These are phyloP conservation scores for Phytopythium boreale DNA, from an alignment of 352 stramenopile species.

Conservation along the genomic window DNA sequence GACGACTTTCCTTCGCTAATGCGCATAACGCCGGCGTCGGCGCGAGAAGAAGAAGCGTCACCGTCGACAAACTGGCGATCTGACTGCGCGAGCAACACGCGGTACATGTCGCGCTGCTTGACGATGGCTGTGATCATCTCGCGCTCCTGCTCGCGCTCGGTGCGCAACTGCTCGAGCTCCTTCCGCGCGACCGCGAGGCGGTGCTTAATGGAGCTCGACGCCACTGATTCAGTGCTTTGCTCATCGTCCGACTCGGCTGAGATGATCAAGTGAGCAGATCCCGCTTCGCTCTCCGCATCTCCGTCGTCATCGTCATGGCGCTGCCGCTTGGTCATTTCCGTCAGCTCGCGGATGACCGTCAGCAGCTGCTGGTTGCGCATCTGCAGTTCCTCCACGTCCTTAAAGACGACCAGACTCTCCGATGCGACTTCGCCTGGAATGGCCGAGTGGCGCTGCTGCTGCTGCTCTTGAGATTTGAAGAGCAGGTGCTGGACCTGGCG, in stretches of 20 bases:
- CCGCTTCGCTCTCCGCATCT: constrained; percentile 10
- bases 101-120: constrained; percentile 96
- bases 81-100: constrained; percentile 88
- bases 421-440: constrained; percentile 32
- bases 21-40: background rate
- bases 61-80: constrained; percentile 68
- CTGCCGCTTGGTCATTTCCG: constrained; percentile 36
- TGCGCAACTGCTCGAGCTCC: constrained; percentile 80
- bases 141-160: constrained; percentile 69
- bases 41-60: constrained; percentile 5
- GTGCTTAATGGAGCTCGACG: constrained; percentile 39
- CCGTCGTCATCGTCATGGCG: constrained; percentile 21
- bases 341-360: constrained; percentile 71
- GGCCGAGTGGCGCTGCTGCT: constrained; percentile 12
- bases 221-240: constrained; percentile 18
- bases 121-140: constrained; percentile 93
- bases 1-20: background rate
- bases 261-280: constrained; percentile 41
- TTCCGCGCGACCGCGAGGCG: constrained; percentile 54
- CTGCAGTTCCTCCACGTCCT: constrained; percentile 88
- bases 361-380: constrained; percentile 91
- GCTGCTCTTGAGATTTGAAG: constrained; percentile 67
- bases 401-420: constrained; percentile 85
- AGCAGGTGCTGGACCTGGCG: constrained; percentile 90
- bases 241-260: constrained; percentile 69